phyloP scores from a whole-genome alignment of 257 asterid species.

The Misopates orontium region DNA sequence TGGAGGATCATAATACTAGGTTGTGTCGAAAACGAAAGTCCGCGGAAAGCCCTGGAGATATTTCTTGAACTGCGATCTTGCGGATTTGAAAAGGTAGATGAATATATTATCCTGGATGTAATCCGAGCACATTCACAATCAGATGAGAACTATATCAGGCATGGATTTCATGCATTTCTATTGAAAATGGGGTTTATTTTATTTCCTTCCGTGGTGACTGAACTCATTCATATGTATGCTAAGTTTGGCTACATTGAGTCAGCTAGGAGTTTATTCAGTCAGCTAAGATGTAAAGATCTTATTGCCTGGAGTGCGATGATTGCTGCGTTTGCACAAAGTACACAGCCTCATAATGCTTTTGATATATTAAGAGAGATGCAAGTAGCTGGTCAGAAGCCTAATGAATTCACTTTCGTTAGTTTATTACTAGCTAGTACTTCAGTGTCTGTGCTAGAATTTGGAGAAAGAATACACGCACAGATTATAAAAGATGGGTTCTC shows the following conservation, averaged over 20 bases:
- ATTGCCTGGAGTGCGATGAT: slow-evolving; percentile 83
- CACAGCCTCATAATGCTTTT: slow-evolving; percentile 46
- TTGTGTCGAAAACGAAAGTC: slow-evolving; percentile 48
- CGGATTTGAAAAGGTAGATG: slow-evolving; percentile 48
- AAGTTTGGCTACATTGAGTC: slow-evolving; percentile 51
- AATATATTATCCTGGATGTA: slow-evolving; percentile 43
- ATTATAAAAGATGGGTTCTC: slow-evolving; percentile 50
- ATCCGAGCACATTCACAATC: slow-evolving; percentile 50
- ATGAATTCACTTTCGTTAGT: slow-evolving; percentile 62
- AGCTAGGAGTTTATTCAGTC: slow-evolving; percentile 55
- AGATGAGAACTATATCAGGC: slow-evolving; percentile 35
- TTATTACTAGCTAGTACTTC: slow-evolving; percentile 59
- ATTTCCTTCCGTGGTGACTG: slow-evolving; percentile 49
- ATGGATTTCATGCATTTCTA: slow-evolving; percentile 53
- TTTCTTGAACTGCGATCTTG: slow-evolving; percentile 46
- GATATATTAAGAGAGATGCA: slow-evolving; percentile 54
- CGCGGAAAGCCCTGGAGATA: slow-evolving; percentile 42
- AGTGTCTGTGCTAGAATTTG: slow-evolving; percentile 41
- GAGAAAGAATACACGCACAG: slow-evolving; percentile 60
- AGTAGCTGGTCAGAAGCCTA: slow-evolving; percentile 60
- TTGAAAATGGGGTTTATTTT: slow-evolving; percentile 54
- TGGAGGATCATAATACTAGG: slow-evolving; percentile 69
- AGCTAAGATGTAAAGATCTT: slow-evolving; percentile 54
- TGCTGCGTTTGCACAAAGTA: slow-evolving; percentile 53
- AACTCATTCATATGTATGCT: slow-evolving; percentile 64